Evolutionary conservation across 2,329 filamentous ascomycete genomes (phyloP).

Genomic region (Aspergillus pseudoterreus): DNA sequence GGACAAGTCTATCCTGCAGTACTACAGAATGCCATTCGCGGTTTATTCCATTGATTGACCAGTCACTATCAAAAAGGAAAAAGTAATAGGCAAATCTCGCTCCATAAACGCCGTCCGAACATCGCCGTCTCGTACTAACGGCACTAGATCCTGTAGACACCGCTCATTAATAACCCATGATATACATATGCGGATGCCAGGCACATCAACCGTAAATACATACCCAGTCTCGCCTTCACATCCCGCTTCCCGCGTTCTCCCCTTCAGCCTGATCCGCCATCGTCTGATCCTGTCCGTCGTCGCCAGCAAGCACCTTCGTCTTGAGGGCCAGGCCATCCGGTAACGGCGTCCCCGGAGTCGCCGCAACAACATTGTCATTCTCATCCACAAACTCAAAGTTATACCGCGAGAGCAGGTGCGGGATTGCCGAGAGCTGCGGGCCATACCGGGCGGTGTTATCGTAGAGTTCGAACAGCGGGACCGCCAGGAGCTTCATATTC

Average conservation of each 20-base stretch:
- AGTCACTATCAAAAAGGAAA: slow-evolving; percentile 1
- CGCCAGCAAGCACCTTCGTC: slow-evolving; percentile 62
- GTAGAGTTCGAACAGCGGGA: slow-evolving; percentile 95
- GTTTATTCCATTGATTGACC: neutral
- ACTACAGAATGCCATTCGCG: too few species aligned
- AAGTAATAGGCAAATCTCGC: slow-evolving; percentile 1
- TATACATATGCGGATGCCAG: neutral
- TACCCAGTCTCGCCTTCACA: slow-evolving; percentile 8
- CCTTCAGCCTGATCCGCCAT: slow-evolving; percentile 31
- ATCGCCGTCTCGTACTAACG: neutral
- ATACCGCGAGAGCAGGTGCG: slow-evolving; percentile 88
- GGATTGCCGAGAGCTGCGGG: slow-evolving; percentile 92
- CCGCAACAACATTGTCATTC: slow-evolving; percentile 77
- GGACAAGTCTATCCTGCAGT: too few species aligned
- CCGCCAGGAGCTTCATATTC: slow-evolving; percentile 98
- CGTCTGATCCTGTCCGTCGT: slow-evolving; percentile 30
- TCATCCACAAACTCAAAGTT: slow-evolving; percentile 98
- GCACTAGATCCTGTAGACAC: neutral
- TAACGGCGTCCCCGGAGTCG: slow-evolving; percentile 70
- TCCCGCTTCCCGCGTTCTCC: slow-evolving; percentile 19
- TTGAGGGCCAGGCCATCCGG: slow-evolving; percentile 57
- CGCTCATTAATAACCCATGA: neutral
- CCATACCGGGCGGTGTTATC: slow-evolving; percentile 95
- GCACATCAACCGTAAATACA: neutral
- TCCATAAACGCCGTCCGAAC: slow-evolving; percentile 11